Percentiles rank a stretch among this genome's conserved stretches.
These are phyloP conservation scores for Penicillium turbatum DNA, from an alignment of 495 filamentous ascomycete genomes.

Conservation along the genomic window DNA sequence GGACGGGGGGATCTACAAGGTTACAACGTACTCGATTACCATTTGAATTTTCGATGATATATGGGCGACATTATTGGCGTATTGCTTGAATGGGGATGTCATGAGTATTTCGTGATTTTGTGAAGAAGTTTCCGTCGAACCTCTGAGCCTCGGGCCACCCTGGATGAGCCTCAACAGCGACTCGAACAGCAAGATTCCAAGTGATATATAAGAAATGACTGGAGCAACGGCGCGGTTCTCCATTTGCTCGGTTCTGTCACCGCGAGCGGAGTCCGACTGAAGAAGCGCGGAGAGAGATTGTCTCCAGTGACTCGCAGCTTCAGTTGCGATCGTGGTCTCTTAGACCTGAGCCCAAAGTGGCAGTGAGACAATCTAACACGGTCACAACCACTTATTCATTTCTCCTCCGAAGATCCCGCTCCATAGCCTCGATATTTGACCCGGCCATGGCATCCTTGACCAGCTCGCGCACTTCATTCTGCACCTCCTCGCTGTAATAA, in stretches of 20 bases:
- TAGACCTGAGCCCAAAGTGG: not conserved
- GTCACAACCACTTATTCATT: conserved; percentile 40
- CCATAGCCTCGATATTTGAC: conserved; percentile 45
- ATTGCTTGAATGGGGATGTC: not conserved
- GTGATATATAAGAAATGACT: not conserved
- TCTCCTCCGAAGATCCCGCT: conserved; percentile 59
- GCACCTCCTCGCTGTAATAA: conserved; percentile 65
- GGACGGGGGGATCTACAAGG: not conserved
- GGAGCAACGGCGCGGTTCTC: not conserved
- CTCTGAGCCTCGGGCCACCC: too few species aligned
- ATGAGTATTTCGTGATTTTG: conserved; percentile 1
- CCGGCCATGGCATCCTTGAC: conserved; percentile 64
- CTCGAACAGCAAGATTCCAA: not conserved
- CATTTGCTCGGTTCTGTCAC: not conserved
- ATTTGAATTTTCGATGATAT: not conserved
- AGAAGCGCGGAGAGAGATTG: not conserved
- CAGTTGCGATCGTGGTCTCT: not conserved
- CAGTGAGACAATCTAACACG: not conserved
- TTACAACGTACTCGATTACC: not conserved
- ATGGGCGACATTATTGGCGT: not conserved
- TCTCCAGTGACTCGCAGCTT: not conserved
- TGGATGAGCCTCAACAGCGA: not conserved
- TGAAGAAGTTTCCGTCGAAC: not conserved
- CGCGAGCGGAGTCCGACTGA: not conserved
- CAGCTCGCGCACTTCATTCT: conserved; percentile 62